Evolutionary conservation across 306 rosid genomes (phyloP), one percentile per base, ranked within the genome.

Genomic region (Glycyrrhiza uralensis): DNA sequence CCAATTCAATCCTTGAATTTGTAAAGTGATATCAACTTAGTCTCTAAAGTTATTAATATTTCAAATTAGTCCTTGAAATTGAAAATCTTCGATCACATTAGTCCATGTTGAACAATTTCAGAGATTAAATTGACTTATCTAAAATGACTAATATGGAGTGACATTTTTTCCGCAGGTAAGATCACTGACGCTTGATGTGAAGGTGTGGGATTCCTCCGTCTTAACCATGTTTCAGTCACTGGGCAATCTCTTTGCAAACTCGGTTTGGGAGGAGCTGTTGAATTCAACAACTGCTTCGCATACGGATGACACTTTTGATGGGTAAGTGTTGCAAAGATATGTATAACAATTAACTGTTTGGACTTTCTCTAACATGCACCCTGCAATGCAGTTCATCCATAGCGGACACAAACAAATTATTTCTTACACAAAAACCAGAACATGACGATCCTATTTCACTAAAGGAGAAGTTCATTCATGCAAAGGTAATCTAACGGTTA

Each of bases 221-320:
- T 57, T 91, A 72, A 75, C 68, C 42, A 62, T 91, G 86, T 88
- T 91, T 82, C 85, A 85, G 68, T 88, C 92, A 7, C 75, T 91
- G 13, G 97, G 97, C 0, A 91, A 91, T 85, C 71, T 76, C 62
- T 91, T 68, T 36, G 86, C 82, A 13, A 91, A 91, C 84, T 85
- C 97, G 2, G 84, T 91, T 64, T 91, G 97, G 97, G 97, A 91
- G 78, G 95, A 91, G 80, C 64, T 80, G 54, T 80, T 91, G 90
- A 79, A 80, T 38, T 47, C 88, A 39, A 60, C 67, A 71, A 55
- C 61, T 76, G 17, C 63, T 68, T 76, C 80, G 0, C 77, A 36
- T 66, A 29, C 70, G 51, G 86, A 85, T 74, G 88, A 80, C 0
- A 30, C 69, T 55, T 77, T 44, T 38, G 69, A 39, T 49, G 66